Evolutionary conservation across 345 rosid species (phyloP).

Genomic region (Litchi chinensis): DNA sequence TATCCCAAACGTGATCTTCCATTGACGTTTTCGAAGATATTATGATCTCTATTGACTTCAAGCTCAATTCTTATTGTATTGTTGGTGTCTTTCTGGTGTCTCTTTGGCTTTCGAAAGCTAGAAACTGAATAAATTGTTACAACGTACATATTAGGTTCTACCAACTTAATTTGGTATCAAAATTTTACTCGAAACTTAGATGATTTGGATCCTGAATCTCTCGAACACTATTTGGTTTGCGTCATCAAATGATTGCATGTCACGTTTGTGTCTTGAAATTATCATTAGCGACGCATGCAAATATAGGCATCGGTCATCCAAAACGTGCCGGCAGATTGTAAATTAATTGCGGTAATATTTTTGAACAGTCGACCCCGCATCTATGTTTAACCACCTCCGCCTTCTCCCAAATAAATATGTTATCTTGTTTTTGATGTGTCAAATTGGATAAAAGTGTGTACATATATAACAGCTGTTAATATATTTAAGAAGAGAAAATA

Average conservation of each 20-base stretch:
- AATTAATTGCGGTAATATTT: background rate
- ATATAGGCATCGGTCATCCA: background rate
- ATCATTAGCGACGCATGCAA: background rate
- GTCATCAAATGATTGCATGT: background rate
- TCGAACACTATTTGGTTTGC: background rate
- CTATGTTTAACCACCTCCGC: background rate
- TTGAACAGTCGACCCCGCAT: slow-evolving; percentile 4
- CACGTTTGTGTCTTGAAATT: background rate
- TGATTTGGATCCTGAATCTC: background rate
- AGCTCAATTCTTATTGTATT: background rate
- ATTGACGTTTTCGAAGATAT: slow-evolving; percentile 4
- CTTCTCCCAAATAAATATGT: background rate
- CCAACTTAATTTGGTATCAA: no score
- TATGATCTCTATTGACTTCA: background rate
- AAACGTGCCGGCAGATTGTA: background rate
- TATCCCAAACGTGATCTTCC: slow-evolving; percentile 2
- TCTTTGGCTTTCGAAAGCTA: slow-evolving; percentile 1
- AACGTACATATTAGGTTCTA: background rate
- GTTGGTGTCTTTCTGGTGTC: background rate
- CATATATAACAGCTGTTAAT: no score
- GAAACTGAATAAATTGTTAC: background rate
- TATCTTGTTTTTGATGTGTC: background rate
- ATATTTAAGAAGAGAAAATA: no score
- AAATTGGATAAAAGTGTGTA: background rate
- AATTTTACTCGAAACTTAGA: background rate